Evolutionary conservation across 129 eudicot genomes (phyloP).

Genomic region (Chrysanthemum lavandulifolium): DNA sequence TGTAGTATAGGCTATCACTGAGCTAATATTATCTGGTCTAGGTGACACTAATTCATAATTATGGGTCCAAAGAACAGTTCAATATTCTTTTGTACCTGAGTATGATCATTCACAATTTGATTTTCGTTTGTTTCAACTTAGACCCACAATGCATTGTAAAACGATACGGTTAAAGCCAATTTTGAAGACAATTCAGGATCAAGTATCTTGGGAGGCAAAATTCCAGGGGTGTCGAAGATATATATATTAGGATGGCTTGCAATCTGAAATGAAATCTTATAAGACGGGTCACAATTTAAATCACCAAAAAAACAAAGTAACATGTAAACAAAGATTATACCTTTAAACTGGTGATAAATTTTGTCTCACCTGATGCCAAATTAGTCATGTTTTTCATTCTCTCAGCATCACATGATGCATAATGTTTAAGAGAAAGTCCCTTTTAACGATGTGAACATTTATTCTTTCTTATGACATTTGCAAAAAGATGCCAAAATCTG

Average conservation of each 20-base stretch:
- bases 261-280: constrained; percentile 46
- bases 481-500: too few relatives aligned
- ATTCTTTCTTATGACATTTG: too few relatives aligned
- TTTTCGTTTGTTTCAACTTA: constrained; percentile 26
- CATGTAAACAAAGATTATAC: constrained; percentile 31
- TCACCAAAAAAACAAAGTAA: neutral
- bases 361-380: constrained; percentile 61
- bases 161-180: constrained; percentile 67
- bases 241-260: constrained; percentile 86
- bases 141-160: constrained; percentile 21
- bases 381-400: too few relatives aligned
- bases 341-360: constrained; percentile 70
- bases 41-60: too few relatives aligned
- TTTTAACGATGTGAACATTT: too few relatives aligned
- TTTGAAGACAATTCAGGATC: constrained; percentile 62
- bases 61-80: too few relatives aligned
- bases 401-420: too few relatives aligned
- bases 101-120: constrained; percentile 56
- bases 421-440: too few relatives aligned
- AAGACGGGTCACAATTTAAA: constrained; percentile 1
- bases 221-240: constrained; percentile 84
- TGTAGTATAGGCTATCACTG: too few relatives aligned
- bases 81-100: constrained; percentile 49
- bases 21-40: too few relatives aligned
- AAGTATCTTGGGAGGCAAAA: constrained; percentile 66